Percentiles rank a stretch among this genome's conserved stretches.
Evolutionary conservation across 176 grass and related monocot genomes (phyloP).

Genomic region (Bonia amplexicaulis): DNA sequence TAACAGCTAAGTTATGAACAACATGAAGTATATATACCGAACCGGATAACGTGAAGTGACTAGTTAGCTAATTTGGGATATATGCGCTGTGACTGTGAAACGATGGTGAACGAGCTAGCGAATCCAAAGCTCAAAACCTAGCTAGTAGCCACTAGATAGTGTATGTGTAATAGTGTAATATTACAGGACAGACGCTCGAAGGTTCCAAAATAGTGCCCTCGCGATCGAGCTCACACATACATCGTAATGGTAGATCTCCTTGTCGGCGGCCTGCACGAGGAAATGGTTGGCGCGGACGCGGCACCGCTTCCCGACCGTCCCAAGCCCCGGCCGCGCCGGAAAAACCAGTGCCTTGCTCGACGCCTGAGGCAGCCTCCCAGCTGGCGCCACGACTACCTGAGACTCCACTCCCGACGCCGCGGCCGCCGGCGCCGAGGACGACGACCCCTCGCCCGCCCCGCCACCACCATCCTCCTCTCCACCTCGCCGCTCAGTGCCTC

Average conservation of each 20-base stretch:
- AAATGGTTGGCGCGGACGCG: conserved; percentile 55
- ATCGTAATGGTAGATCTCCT: conserved; percentile 55
- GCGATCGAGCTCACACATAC: conserved; percentile 5
- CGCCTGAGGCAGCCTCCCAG: not conserved
- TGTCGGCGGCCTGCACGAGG: conserved; percentile 33
- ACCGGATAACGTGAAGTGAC: no score
- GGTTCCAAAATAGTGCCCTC: no score
- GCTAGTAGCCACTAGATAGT: no score
- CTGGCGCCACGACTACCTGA: not conserved
- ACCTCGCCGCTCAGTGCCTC: not conserved
- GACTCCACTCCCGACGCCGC: not conserved
- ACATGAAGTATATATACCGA: no score
- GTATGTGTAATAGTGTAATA: no score
- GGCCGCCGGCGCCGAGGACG: not conserved
- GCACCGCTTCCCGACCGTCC: conserved; percentile 20
- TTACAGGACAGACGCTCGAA: no score
- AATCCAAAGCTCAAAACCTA: no score
- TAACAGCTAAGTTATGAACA: no score
- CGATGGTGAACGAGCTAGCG: no score
- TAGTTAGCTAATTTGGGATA: no score
- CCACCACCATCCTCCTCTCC: not conserved
- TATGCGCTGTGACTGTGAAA: no score
- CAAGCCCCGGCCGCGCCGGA: conserved; percentile 34
- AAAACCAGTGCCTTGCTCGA: conserved; percentile 34
- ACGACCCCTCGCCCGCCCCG: not conserved